Percentiles rank a stretch among this genome's conserved stretches.
Evolutionary conservation across 495 filamentous ascomycete genomes (phyloP).

Genomic region (Penicillium turbatum): DNA sequence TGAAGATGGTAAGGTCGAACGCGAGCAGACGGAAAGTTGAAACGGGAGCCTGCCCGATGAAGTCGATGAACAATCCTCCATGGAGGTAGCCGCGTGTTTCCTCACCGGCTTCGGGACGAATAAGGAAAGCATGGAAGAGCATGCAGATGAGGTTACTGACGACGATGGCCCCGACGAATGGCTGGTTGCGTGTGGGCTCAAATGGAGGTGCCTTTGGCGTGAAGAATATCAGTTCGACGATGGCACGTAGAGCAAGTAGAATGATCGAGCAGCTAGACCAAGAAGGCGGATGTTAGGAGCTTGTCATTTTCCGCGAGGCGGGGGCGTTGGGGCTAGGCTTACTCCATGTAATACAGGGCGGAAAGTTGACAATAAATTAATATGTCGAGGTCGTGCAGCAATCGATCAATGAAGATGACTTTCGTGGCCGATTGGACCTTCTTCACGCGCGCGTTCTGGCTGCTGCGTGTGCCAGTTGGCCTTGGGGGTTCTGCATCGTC

Average conservation of each 20-base stretch:
- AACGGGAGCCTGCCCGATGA: conserved; percentile 78
- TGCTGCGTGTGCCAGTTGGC: conserved; percentile 15
- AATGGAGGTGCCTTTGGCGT: conserved; percentile 71
- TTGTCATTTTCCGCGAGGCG: not conserved
- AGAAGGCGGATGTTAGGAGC: conserved; percentile 6
- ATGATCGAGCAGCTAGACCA: conserved; percentile 68
- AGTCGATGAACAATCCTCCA: conserved; percentile 80
- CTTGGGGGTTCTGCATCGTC: conserved; percentile 25
- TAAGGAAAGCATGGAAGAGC: conserved; percentile 61
- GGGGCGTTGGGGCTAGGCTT: conserved; percentile 23
- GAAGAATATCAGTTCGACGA: conserved; percentile 71
- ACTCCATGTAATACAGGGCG: conserved; percentile 90
- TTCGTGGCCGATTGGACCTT: conserved; percentile 38
- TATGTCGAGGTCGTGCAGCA: conserved; percentile 72
- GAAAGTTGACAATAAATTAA: conserved; percentile 78
- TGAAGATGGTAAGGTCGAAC: conserved; percentile 62
- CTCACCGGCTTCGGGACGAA: conserved; percentile 65
- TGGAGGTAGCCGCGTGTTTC: conserved; percentile 76
- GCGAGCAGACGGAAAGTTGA: conserved; percentile 58
- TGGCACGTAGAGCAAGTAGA: conserved; percentile 62
- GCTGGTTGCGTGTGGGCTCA: conserved; percentile 56
- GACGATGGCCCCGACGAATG: conserved; percentile 67
- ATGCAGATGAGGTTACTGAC: conserved; percentile 68
- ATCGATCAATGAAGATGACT: conserved; percentile 60
- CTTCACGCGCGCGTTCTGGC: conserved; percentile 33